Conservation (phyloP, 2,329 filamentous ascomycete species). For the Pyrenophora graminea region DNA sequence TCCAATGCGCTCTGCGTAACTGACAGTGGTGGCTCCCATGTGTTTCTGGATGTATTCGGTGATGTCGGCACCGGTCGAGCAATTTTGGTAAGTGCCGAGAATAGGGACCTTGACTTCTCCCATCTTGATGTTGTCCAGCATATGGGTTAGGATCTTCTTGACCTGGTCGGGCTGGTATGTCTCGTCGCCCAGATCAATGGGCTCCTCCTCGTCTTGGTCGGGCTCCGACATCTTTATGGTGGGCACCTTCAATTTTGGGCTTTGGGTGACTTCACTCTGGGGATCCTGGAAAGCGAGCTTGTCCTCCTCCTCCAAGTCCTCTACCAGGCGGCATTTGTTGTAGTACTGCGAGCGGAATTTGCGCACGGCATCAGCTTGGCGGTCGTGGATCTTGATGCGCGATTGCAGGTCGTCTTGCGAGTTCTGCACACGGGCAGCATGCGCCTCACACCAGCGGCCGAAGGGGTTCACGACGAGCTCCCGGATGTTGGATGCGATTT, state of each 20-base stretch:
- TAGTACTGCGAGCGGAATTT: constrained; percentile 96
- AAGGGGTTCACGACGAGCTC: constrained; percentile 95
- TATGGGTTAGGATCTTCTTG: constrained; percentile 85
- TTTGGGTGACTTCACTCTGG: constrained; percentile 54
- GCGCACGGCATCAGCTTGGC: constrained; percentile 85
- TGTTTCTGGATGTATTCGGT: constrained; percentile 92
- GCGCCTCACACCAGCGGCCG: constrained; percentile 92
- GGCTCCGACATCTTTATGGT: constrained; percentile 85
- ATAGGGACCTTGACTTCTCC: constrained; percentile 95
- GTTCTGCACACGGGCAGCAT: constrained; percentile 86
- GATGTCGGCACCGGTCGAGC: constrained; percentile 87
- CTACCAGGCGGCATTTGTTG: constrained; percentile 95
- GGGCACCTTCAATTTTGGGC: constrained; percentile 66
- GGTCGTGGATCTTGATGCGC: constrained; percentile 90
- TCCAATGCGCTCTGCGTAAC: constrained; percentile 90
- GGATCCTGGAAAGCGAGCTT: constrained; percentile 96
- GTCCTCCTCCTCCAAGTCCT: constrained; percentile 97
- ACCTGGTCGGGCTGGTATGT: constrained; percentile 82
- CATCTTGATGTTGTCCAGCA: constrained; percentile 83
- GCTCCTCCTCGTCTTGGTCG: constrained; percentile 71
- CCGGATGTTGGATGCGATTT: constrained; percentile 94
- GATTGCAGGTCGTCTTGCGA: constrained; percentile 92
- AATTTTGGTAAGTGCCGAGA: constrained; percentile 91
- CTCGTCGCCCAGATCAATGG: constrained; percentile 88
- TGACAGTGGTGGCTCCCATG: constrained; percentile 80